A percentile compares a stretch with the other conserved stretches of the same genome.
These are phyloP conservation scores for Dictyostelium brefeldianum DNA, from an alignment of 78 protist genomes.

Conservation along the genomic window DNA sequence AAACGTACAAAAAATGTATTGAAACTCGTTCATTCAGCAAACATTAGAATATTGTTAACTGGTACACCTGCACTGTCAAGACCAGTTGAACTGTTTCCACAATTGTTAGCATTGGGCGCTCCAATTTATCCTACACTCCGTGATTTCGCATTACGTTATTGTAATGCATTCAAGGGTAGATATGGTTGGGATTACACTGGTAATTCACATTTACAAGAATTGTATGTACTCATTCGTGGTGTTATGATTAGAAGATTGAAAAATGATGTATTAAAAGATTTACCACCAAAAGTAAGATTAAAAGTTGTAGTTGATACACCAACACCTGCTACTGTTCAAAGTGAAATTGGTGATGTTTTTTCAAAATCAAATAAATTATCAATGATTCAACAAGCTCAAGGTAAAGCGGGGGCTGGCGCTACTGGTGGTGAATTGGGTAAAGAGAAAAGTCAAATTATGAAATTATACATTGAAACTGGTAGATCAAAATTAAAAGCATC, in stretches of 20 bases:
- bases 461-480: constrained; percentile 52
- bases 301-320: constrained; percentile 42
- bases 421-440: background rate
- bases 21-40: constrained; percentile 72
- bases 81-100: constrained; percentile 95
- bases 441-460: constrained; percentile 21
- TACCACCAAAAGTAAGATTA: constrained; percentile 90
- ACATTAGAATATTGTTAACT: constrained; percentile 81
- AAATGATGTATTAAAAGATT: constrained; percentile 83
- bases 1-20: constrained; percentile 78
- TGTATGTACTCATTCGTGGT: constrained; percentile 80
- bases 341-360: background rate
- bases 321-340: background rate
- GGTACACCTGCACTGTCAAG: constrained; percentile 95
- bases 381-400: constrained; percentile 1
- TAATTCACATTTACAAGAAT: constrained; percentile 84
- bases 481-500: constrained; percentile 57
- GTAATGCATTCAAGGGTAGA: constrained; percentile 73
- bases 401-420: background rate
- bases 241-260: constrained; percentile 93
- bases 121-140: constrained; percentile 38
- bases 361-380: background rate
- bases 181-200: constrained; percentile 90
- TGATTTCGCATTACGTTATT: constrained; percentile 77
- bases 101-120: constrained; percentile 78